Percentiles rank a stretch among this genome's conserved stretches.
phyloP scores from a whole-genome alignment of 2,329 filamentous ascomycete species.

The Sporothrix phasma region DNA sequence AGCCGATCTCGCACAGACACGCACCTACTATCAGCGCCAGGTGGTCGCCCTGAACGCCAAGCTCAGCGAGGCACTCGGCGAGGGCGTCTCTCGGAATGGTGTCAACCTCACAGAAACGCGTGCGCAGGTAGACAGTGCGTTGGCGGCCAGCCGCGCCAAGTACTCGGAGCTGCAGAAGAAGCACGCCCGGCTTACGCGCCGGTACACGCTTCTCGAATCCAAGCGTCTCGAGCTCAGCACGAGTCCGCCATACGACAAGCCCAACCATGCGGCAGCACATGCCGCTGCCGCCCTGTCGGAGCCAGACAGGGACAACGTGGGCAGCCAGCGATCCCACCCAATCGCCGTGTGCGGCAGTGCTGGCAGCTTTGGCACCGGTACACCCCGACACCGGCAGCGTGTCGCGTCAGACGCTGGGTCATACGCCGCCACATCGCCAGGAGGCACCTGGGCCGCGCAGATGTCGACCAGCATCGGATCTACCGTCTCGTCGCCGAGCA shows the following conservation, averaged over 20 bases:
- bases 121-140: slow-evolving; percentile 33
- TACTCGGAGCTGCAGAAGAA: slow-evolving; percentile 45
- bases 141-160: slow-evolving; percentile 43
- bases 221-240: slow-evolving; percentile 13
- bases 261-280: background rate
- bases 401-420: slow-evolving; percentile 35
- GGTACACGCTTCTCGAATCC: slow-evolving; percentile 42
- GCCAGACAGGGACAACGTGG: slow-evolving; percentile 29
- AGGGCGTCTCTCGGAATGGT: slow-evolving; percentile 3
- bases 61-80: slow-evolving; percentile 31
- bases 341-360: slow-evolving; percentile 22
- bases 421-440: slow-evolving; percentile 25
- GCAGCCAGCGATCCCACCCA: slow-evolving; percentile 30
- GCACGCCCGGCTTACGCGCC: slow-evolving; percentile 38
- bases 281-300: slow-evolving; percentile 17
- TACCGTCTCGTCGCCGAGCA: slow-evolving; percentile 20
- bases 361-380: background rate
- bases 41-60: slow-evolving; percentile 37
- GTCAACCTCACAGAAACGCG: slow-evolving; percentile 26
- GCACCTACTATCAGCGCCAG: slow-evolving; percentile 38
- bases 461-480: slow-evolving; percentile 24
- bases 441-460: slow-evolving; percentile 23
- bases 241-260: slow-evolving; percentile 1
- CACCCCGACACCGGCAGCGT: slow-evolving; percentile 25
- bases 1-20: slow-evolving; percentile 35